Evolutionary conservation across 1,139 yeast species (phyloP), one percentile per base, ranked within the genome.

Genomic region (Blastobotrys capitulatus): DNA sequence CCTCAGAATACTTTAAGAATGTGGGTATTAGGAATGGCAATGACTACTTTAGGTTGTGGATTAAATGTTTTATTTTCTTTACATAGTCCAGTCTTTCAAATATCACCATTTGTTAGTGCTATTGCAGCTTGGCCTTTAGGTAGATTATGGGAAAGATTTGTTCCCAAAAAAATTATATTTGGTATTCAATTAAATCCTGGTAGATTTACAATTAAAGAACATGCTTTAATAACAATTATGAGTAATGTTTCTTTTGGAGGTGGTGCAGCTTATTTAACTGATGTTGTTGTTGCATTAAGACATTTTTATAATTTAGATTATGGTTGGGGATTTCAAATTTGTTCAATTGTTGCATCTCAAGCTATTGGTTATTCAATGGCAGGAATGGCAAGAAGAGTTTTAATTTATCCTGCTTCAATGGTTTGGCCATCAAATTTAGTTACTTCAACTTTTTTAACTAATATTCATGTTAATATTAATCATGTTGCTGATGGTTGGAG

Each of bases 101-200:
- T 82, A 54, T 71, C 82, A 12, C 72, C 83, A 22, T 73, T 75
- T 57, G 82, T 82, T 50, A 74, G 83, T 25, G 75, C 83, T 41
- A 71, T 80, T 56, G 71, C 78, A 56, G 82, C 83, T 5, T 81
- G 80, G 77, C 87, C 87, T 1, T 53, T 78, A 41, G 87, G 87
- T 54, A 62, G 71, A 48, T 64, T 70, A 25, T 77, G 82, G 82
- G 77, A 71, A 42, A 59, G 57, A 46, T 41, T 67, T n/a, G 55
- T 80, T 29, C 87, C 87, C 1, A 65, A 75, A 54, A 57, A 62
- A 55, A 66, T 61, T n/a, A 63, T 79, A 6, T 72, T 77, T 52
- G 74, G 74, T 8, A 43, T 69, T 18, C 60, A 60, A 15, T 68
- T 80, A 50, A 82, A 82, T 64, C 86, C 86, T 1, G 81, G 83